phyloP scores from a whole-genome alignment of 148 eudicot genomes.

The Suaeda aralocaspica region DNA sequence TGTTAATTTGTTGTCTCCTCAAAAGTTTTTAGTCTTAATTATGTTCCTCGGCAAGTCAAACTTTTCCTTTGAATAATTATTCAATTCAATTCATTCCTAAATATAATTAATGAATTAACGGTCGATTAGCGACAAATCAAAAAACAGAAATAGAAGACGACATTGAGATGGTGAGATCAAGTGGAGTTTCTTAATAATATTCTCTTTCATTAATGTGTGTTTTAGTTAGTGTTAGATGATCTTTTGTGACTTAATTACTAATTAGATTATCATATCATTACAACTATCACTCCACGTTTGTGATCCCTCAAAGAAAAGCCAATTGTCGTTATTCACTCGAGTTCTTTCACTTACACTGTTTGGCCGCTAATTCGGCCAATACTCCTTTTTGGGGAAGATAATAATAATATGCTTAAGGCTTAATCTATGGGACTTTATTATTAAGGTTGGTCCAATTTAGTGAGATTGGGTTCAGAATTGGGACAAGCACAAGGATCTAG shows the following conservation, averaged over 20 bases:
- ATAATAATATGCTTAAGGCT: too few relatives aligned
- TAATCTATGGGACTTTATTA: too few relatives aligned
- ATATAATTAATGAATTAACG: neutral
- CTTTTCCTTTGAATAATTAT: neutral
- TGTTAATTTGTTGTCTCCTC: too few relatives aligned
- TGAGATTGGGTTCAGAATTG: too few relatives aligned
- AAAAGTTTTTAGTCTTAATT: too few relatives aligned
- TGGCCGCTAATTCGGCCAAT: conserved; percentile 5
- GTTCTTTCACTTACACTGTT: conserved; percentile 12
- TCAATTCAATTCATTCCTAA: neutral
- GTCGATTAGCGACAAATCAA: neutral
- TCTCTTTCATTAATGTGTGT: neutral
- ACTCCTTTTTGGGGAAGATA: too few relatives aligned
- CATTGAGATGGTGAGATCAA: neutral
- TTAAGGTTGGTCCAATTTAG: too few relatives aligned
- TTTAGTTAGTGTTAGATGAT: neutral
- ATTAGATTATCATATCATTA: conserved; percentile 15
- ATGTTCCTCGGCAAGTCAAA: neutral
- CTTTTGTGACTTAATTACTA: neutral
- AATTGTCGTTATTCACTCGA: conserved; percentile 11
- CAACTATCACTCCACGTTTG: neutral
- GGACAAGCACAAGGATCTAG: too few relatives aligned
- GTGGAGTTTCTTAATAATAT: conserved; percentile 22
- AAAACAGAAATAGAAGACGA: neutral
- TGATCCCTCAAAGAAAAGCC: neutral